phyloP scores from a whole-genome alignment of 1,139 yeast genomes.

The Geotrichum reessii region DNA sequence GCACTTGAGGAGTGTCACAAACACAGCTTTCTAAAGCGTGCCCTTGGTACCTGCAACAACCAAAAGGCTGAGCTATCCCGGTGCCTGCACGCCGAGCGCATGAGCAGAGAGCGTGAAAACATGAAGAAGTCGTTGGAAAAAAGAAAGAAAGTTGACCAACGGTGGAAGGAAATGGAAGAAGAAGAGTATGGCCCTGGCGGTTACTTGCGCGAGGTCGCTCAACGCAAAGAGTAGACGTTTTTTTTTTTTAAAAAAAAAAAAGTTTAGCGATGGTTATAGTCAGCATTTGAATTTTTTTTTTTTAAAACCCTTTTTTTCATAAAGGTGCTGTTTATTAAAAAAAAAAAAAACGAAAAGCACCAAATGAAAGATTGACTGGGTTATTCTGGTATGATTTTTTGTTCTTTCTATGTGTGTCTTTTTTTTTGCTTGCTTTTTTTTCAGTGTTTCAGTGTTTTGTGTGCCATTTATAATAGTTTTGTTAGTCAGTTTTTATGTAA shows the following conservation, averaged over 20 bases:
- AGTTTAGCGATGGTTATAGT: no score
- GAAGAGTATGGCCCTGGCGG: slow-evolving; percentile 77
- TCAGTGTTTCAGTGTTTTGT: no score
- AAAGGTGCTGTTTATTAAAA: no score
- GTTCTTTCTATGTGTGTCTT: no score
- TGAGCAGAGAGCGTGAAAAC: slow-evolving; percentile 59
- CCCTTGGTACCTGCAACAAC: slow-evolving; percentile 82
- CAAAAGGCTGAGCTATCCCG: slow-evolving; percentile 71
- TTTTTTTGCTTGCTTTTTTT: no score
- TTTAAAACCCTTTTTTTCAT: no score
- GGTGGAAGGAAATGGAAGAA: slow-evolving; percentile 60
- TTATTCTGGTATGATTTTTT: no score
- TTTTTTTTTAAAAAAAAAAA: background rate
- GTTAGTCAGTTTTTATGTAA: no score
- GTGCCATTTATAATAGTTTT: no score
- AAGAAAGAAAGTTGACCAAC: slow-evolving; percentile 49
- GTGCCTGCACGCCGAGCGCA: slow-evolving; percentile 76
- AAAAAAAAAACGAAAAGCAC: no score
- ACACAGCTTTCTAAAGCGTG: slow-evolving; percentile 60
- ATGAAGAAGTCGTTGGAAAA: slow-evolving; percentile 47
- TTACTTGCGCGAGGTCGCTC: slow-evolving; percentile 55
- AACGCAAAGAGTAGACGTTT: slow-evolving; percentile 15
- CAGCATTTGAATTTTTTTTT: no score
- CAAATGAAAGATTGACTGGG: no score
- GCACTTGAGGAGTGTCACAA: slow-evolving; percentile 89